Conservation (phyloP, 2,329 filamentous ascomycete species). For the Sclerotinia nivalis region DNA sequence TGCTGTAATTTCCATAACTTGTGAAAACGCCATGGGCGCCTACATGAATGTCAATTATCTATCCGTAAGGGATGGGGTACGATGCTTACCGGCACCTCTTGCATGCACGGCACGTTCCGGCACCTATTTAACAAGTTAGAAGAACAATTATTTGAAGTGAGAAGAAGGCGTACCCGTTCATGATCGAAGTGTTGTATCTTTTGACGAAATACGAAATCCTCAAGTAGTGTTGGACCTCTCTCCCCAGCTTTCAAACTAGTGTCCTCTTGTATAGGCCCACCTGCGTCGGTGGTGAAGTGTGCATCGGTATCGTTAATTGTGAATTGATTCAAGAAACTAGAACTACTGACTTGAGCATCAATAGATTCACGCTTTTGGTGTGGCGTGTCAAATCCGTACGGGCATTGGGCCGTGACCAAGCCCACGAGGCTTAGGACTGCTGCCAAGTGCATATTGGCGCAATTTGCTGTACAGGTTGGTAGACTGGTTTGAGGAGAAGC, state of each 20-base stretch:
- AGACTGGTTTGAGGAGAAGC: not conserved
- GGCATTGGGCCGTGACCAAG: slow-evolving; percentile 13
- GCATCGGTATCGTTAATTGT: slow-evolving; percentile 54
- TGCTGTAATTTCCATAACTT: slow-evolving; percentile 65
- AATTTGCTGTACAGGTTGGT: not conserved
- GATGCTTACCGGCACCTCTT: slow-evolving; percentile 46
- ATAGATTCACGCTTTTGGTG: not conserved
- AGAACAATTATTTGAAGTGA: not conserved
- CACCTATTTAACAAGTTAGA: slow-evolving; percentile 43
- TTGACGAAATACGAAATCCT: slow-evolving; percentile 72
- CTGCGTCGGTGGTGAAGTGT: slow-evolving; percentile 66
- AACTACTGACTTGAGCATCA: not conserved
- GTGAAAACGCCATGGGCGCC: slow-evolving; percentile 69
- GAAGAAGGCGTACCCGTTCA: slow-evolving; percentile 56
- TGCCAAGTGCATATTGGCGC: slow-evolving; percentile 2
- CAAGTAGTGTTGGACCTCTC: slow-evolving; percentile 66
- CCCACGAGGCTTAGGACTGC: not conserved
- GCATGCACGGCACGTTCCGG: slow-evolving; percentile 66
- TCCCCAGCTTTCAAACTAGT: slow-evolving; percentile 66
- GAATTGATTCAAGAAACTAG: slow-evolving; percentile 43
- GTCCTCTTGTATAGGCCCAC: slow-evolving; percentile 67
- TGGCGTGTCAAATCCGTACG: not conserved
- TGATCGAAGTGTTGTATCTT: slow-evolving; percentile 73
- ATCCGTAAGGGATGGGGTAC: not conserved
- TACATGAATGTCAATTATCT: slow-evolving; percentile 47